Evolutionary conservation across 2,329 filamentous ascomycete species (phyloP), one percentile per base, ranked within the genome.

Genomic region (Leptographium wingfieldii): DNA sequence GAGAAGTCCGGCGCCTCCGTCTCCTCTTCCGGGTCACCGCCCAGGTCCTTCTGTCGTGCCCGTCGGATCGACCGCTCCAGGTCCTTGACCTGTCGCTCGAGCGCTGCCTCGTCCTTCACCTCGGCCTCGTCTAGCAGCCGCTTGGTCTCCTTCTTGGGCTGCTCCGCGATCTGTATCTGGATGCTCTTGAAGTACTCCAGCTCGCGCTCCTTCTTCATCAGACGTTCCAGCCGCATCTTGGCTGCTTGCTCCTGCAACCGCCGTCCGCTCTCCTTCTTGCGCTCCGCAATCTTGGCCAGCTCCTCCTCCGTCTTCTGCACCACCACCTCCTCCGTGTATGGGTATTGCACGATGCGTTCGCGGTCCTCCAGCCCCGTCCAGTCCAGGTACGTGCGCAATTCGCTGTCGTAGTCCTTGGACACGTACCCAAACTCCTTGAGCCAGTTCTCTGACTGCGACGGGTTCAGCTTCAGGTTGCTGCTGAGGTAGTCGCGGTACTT

Each of bases 151-250:
- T 97, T 97, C 74, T 97, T 99, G 53, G 86, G 92, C 66, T 89
- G 83, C 29, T 86, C 84, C 1, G 79, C 80, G 11, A 96, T 77
- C 64, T 83, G 84, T 40, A 77, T 72, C 68, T 95, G 90, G 4
- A 99, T 75, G 61, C 90, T 83, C 69, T 90, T 91, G 77, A 92
- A 96, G 72, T 96, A 96, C 66, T 95, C 92, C 1, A 97, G 76
- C 70, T 97, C 92, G 69, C 95, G 85, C 73, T 99, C 94, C 73
- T 99, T 99, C 69, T 89, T 88, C 70, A 97, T 90, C 55, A 99
- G 78, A 68, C 95, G 95, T 65, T 99, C 94, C 0, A 99, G 76
- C 9, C 94, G 86, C 90, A 96, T 96, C 73, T 96, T 97, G 11
- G 92, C 92, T 0, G 94, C 94, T 72, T 99, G 94, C 68, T 96